A percentile compares a stretch with the other conserved stretches of the same genome.
phyloP scores from a whole-genome alignment of 129 eudicot species.

The Dittrichia graveolens region DNA sequence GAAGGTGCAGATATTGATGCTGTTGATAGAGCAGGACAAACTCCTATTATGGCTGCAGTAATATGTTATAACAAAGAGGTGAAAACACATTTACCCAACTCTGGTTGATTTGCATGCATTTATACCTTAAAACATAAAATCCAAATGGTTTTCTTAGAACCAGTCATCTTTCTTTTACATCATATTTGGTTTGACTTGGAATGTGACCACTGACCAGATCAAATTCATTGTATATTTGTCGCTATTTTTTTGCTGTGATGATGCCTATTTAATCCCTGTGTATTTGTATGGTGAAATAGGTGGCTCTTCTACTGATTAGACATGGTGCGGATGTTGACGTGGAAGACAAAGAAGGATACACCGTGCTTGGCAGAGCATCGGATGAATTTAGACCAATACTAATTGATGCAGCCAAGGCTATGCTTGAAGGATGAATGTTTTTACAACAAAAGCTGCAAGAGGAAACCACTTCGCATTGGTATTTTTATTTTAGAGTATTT shows the following conservation, averaged over 20 bases:
- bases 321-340: constrained; percentile 96
- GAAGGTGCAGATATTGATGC: constrained; percentile 97
- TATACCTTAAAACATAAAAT: neutral
- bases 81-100: constrained; percentile 9
- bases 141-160: neutral
- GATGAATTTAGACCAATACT: constrained; percentile 57
- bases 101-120: neutral
- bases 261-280: neutral
- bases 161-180: neutral
- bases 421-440: constrained; percentile 75
- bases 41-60: constrained; percentile 90
- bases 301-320: constrained; percentile 77
- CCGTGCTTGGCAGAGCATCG: constrained; percentile 88
- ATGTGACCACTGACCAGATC: too few species aligned
- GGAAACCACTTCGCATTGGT: constrained; percentile 12
- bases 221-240: too few species aligned
- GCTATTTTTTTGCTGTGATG: too few species aligned
- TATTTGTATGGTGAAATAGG: constrained; percentile 48
- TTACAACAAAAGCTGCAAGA: constrained; percentile 11
- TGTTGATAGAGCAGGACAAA: constrained; percentile 83
- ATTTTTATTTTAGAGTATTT: neutral
- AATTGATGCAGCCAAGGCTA: constrained; percentile 81
- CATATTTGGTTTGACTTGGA: neutral
- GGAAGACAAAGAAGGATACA: constrained; percentile 93
- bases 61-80: constrained; percentile 75